phyloP scores from a whole-genome alignment of 2,329 filamentous ascomycete species.

The Septoria linicola region DNA sequence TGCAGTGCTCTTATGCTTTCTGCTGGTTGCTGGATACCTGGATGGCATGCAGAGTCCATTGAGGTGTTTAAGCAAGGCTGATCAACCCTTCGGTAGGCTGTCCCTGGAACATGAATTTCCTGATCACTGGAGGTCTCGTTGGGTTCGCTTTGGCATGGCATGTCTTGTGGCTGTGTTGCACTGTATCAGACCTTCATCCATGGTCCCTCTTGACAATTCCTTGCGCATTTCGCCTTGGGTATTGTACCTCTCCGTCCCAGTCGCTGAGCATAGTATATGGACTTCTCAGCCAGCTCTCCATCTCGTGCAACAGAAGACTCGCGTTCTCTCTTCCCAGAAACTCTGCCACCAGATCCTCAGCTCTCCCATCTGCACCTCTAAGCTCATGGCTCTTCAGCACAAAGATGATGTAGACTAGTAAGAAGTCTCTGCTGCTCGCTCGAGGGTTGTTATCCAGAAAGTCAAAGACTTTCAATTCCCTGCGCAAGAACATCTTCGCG shows the following conservation, averaged over 20 bases:
- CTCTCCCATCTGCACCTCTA: constrained; percentile 73
- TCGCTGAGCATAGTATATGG: constrained; percentile 69
- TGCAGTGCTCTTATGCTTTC: no score
- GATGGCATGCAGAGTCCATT: no score
- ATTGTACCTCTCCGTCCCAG: constrained; percentile 82
- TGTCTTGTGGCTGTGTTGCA: no score
- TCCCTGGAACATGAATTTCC: no score
- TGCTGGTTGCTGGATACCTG: no score
- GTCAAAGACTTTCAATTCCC: constrained; percentile 79
- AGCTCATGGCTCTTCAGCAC: constrained; percentile 81
- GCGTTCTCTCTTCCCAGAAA: constrained; percentile 75
- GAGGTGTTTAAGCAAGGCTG: no score
- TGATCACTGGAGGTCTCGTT: no score
- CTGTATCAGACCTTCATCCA: no score
- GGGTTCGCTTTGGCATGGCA: no score
- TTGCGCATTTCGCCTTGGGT: constrained; percentile 39
- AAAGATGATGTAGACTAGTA: constrained; percentile 81
- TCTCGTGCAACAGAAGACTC: constrained; percentile 77
- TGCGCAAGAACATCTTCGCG: constrained; percentile 75
- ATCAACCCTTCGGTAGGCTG: no score
- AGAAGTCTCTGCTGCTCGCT: constrained; percentile 58
- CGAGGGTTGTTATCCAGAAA: constrained; percentile 56
- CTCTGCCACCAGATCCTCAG: constrained; percentile 74
- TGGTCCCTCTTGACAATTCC: no score
- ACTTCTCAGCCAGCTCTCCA: constrained; percentile 78